phyloP scores from a whole-genome alignment of 495 filamentous ascomycete species.

The Podospora pseudopauciseta region DNA sequence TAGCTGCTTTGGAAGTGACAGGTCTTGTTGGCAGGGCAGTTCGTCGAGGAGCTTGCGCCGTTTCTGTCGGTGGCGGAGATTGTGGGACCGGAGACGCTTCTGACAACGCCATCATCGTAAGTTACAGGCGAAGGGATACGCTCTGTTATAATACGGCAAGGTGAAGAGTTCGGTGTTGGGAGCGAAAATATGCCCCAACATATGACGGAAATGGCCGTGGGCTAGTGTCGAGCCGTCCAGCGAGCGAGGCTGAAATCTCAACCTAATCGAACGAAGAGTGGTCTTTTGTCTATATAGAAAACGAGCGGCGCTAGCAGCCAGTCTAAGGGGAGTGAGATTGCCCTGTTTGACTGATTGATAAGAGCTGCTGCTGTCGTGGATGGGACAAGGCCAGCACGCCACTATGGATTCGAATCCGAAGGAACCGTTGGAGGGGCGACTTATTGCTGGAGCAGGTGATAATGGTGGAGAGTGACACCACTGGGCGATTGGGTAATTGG shows the following conservation, averaged over 20 bases:
- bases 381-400: slow-evolving; percentile 10
- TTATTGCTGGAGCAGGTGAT: neutral
- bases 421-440: neutral
- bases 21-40: slow-evolving; percentile 32
- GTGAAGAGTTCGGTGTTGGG: neutral
- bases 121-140: neutral
- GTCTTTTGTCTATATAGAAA: neutral
- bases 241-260: neutral
- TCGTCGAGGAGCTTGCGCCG: slow-evolving; percentile 23
- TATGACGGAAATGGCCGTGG: neutral
- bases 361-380: neutral
- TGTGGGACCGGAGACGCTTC: slow-evolving; percentile 14
- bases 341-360: neutral
- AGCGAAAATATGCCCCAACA: neutral
- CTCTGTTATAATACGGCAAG: neutral
- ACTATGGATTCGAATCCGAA: slow-evolving; percentile 2
- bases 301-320: neutral
- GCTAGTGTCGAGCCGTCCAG: neutral
- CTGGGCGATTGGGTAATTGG: neutral
- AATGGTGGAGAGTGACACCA: neutral
- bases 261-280: neutral
- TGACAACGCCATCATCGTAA: slow-evolving; percentile 23
- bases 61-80: slow-evolving; percentile 12
- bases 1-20: slow-evolving; percentile 13
- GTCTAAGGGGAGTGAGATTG: slow-evolving; percentile 2